A percentile compares a stretch with the other conserved stretches of the same genome.
Conservation (phyloP, 2,329 filamentous ascomycete genomes). For the Beauveria scarabaeidicola region DNA sequence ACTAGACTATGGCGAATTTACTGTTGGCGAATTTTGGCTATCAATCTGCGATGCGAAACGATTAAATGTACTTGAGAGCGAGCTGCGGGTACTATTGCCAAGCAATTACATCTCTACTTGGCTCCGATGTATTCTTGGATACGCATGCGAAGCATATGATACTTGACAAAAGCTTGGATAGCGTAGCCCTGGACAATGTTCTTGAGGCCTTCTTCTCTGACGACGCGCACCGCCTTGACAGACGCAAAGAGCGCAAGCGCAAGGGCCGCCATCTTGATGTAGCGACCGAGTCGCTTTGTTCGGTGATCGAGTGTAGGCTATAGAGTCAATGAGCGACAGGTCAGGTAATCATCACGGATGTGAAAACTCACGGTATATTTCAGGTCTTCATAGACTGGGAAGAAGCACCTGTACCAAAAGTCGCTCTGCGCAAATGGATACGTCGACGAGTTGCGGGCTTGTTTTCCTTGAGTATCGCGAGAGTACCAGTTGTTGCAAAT, state of each 20-base stretch:
- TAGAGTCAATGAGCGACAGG: not conserved
- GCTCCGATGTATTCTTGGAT: not conserved
- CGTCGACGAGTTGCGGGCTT: conserved; percentile 25
- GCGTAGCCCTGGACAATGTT: conserved; percentile 2
- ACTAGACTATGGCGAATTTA: not conserved
- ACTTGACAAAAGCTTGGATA: conserved; percentile 1
- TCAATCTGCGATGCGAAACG: not conserved
- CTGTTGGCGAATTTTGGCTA: not conserved
- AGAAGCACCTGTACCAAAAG: conserved; percentile 29
- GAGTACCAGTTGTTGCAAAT: conserved; percentile 32
- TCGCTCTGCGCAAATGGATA: conserved; percentile 28
- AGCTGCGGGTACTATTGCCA: not conserved
- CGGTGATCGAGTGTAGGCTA: conserved; percentile 1
- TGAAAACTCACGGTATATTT: conserved; percentile 22
- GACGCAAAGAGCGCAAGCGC: conserved; percentile 1
- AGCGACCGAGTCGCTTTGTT: not conserved
- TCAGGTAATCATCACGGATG: not conserved
- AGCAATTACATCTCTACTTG: not conserved
- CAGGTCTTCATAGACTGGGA: conserved; percentile 26
- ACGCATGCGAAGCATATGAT: conserved; percentile 6
- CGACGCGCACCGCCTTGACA: not conserved
- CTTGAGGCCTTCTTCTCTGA: conserved; percentile 4
- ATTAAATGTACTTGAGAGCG: not conserved
- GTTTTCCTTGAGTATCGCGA: conserved; percentile 17
- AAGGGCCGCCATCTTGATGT: conserved; percentile 1